A percentile compares a stretch with the other conserved stretches of the same genome.
Conservation (phyloP, 768 basidiomycete genomes). For the Amanita pseudoporphyria region DNA sequence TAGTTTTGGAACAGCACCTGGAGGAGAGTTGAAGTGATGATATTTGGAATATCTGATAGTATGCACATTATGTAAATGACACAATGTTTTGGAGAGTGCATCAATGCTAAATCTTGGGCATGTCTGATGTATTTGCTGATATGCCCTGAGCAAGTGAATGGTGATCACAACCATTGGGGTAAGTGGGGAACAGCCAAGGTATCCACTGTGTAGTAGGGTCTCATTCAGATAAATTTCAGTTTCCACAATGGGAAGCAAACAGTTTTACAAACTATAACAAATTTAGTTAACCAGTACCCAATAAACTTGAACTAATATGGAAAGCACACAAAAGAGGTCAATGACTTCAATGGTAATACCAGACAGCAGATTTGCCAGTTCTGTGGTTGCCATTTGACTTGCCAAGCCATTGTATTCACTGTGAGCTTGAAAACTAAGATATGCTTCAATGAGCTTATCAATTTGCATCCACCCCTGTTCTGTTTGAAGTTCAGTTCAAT, state of each 20-base stretch:
- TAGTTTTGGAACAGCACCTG: not conserved
- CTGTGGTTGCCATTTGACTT: not conserved
- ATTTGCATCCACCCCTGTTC: conserved; percentile 7
- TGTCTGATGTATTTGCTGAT: conserved; percentile 8
- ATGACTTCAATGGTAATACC: not conserved
- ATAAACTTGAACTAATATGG: too few relatives aligned
- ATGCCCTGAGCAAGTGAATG: not conserved
- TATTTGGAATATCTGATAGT: not conserved
- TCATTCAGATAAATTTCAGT: conserved; percentile 8
- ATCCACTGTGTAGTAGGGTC: conserved; percentile 7
- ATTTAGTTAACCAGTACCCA: too few relatives aligned
- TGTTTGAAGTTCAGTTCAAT: conserved; percentile 7
- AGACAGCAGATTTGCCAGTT: not conserved
- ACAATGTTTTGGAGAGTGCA: conserved; percentile 8
- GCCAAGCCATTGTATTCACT: not conserved
- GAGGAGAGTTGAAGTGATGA: not conserved
- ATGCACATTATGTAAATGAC: conserved; percentile 10
- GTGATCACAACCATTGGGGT: conserved; percentile 8
- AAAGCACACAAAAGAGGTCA: not conserved
- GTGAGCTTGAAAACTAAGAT: conserved; percentile 3
- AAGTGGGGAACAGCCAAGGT: conserved; percentile 8
- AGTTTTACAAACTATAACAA: not conserved
- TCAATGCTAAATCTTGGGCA: conserved; percentile 10
- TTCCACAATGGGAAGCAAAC: not conserved
- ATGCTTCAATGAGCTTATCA: conserved; percentile 7